Percentiles rank a stretch among this genome's conserved stretches.
Evolutionary conservation across 2,329 filamentous ascomycete genomes (phyloP).

Genomic region (Cyphellophora attinorum): DNA sequence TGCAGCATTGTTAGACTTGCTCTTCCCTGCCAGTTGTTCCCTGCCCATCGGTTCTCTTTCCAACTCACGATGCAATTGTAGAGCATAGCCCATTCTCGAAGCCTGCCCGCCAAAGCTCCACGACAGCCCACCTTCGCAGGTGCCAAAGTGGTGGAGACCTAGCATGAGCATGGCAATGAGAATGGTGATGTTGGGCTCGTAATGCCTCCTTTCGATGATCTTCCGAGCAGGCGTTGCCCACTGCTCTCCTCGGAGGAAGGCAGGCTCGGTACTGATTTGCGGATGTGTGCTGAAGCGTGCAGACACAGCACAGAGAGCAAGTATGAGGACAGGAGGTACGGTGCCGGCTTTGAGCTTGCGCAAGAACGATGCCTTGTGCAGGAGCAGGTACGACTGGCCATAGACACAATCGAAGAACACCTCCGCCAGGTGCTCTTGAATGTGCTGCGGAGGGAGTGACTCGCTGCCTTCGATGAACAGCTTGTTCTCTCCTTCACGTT

Average conservation of each 20-base stretch:
- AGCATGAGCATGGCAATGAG: constrained; percentile 81
- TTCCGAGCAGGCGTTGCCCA: constrained; percentile 84
- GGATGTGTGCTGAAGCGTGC: constrained; percentile 90
- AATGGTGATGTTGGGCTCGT: constrained; percentile 93
- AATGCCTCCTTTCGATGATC: constrained; percentile 78
- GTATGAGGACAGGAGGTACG: constrained; percentile 77
- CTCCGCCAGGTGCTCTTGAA: constrained; percentile 88
- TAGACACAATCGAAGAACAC: constrained; percentile 95
- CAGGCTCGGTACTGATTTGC: constrained; percentile 62
- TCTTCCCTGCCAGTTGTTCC: constrained; percentile 19
- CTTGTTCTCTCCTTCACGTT: constrained; percentile 62
- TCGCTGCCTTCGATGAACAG: constrained; percentile 74
- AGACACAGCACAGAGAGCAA: constrained; percentile 94
- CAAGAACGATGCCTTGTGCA: constrained; percentile 98
- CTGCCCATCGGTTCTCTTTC: constrained; percentile 59
- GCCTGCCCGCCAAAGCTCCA: constrained; percentile 95
- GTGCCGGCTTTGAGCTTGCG: constrained; percentile 64
- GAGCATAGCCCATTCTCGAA: constrained; percentile 90
- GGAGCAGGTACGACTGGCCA: constrained; percentile 84
- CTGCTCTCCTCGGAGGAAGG: constrained; percentile 79
- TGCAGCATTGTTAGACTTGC: neutral
- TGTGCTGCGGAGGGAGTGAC: constrained; percentile 70
- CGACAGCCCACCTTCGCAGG: constrained; percentile 87
- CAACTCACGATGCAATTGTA: constrained; percentile 86
- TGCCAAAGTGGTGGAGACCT: constrained; percentile 90